phyloP scores from a whole-genome alignment of 2,329 filamentous ascomycete genomes.

The Fusarium stilboides region DNA sequence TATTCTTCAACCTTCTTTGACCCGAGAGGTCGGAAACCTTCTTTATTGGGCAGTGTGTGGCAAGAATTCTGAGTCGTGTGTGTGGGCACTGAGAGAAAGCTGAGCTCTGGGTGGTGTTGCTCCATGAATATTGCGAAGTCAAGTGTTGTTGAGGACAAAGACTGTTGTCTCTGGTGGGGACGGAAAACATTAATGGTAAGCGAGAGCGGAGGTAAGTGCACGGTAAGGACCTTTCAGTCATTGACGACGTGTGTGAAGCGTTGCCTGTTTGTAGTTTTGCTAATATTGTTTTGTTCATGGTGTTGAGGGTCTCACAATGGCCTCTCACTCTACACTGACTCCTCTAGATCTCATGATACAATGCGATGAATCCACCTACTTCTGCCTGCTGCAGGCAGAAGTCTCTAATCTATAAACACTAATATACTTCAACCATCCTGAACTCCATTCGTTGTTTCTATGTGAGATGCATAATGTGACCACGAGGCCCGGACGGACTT shows the following conservation, averaged over 20 bases:
- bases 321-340: background rate
- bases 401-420: background rate
- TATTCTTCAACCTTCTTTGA: conserved; percentile 13
- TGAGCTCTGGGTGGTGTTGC: conserved; percentile 14
- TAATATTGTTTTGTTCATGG: conserved; percentile 12
- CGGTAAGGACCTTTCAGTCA: conserved; percentile 9
- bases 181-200: conserved; percentile 14
- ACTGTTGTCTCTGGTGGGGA: conserved; percentile 17
- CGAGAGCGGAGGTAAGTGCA: conserved; percentile 19
- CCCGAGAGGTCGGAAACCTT: conserved; percentile 44
- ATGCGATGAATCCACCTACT: background rate
- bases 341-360: background rate
- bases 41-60: conserved; percentile 46
- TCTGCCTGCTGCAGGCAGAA: background rate
- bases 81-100: conserved; percentile 23
- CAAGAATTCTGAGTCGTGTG: conserved; percentile 34
- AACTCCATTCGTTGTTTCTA: conserved; percentile 1
- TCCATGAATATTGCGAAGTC: conserved; percentile 18
- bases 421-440: conserved; percentile 8
- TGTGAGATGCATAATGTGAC: conserved; percentile 1
- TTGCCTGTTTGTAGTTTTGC: background rate
- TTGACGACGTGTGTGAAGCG: conserved; percentile 13
- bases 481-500: background rate
- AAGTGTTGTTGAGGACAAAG: conserved; percentile 15
- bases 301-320: conserved; percentile 14